Conservation (phyloP, 2,329 filamentous ascomycete genomes). For the Didymella sp. region DNA sequence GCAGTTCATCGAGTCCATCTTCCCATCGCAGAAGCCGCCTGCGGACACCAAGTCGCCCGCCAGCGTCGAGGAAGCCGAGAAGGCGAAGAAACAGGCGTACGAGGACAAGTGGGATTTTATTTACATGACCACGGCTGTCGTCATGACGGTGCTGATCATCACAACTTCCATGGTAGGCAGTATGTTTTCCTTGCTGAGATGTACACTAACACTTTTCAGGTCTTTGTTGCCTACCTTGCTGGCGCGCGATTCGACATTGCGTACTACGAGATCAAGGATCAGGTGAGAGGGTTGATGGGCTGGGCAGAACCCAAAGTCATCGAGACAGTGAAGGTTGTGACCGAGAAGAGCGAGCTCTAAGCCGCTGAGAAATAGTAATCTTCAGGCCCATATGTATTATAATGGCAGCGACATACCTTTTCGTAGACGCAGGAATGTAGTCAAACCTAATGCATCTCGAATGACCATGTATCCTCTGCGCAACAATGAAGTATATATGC, state of each 20-base stretch:
- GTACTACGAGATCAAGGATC: conserved; percentile 63
- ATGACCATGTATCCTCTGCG: neutral
- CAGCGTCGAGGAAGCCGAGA: conserved; percentile 63
- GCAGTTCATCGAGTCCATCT: conserved; percentile 93
- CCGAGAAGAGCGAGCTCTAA: conserved; percentile 54
- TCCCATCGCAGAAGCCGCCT: conserved; percentile 81
- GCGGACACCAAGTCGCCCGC: conserved; percentile 37
- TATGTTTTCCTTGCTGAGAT: conserved; percentile 19
- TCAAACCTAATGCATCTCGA: conserved; percentile 37
- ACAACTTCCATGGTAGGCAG: conserved; percentile 77
- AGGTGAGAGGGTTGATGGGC: conserved; percentile 51
- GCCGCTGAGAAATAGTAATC: conserved; percentile 3
- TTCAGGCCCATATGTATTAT: conserved; percentile 42
- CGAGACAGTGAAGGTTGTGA: conserved; percentile 31
- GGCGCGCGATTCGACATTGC: conserved; percentile 84
- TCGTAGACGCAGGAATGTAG: conserved; percentile 17
- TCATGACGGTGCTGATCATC: conserved; percentile 73
- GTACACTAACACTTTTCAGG: conserved; percentile 57
- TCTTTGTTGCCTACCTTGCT: conserved; percentile 77
- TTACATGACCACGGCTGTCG: conserved; percentile 70
- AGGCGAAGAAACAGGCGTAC: conserved; percentile 59
- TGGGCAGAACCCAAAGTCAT: conserved; percentile 23
- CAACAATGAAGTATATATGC: neutral
- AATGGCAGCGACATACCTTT: conserved; percentile 30
- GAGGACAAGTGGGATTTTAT: conserved; percentile 63